phyloP scores from a whole-genome alignment of 1,284 basidiomycete genomes.

The Gomphus bonarii region DNA sequence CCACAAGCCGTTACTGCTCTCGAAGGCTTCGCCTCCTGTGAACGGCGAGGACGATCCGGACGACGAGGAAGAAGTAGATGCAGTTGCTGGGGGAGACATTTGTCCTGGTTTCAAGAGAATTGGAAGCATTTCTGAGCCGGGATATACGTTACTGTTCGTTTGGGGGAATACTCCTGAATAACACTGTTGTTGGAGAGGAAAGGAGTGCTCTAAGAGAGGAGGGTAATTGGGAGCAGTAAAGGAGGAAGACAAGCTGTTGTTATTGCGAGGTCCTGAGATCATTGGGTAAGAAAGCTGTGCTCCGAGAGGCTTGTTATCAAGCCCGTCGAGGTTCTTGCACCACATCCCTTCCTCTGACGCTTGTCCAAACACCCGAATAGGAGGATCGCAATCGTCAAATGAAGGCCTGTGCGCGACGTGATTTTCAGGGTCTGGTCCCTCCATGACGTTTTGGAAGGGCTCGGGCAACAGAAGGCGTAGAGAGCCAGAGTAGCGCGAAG shows the following conservation, averaged over 20 bases:
- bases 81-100: not conserved
- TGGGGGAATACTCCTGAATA: not conserved
- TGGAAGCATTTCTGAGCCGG: not conserved
- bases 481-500: not conserved
- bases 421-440: not conserved
- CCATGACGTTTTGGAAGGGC: not conserved
- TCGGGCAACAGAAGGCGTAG: not conserved
- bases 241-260: not conserved
- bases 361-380: not conserved
- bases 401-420: not conserved
- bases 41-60: slow-evolving; percentile 9
- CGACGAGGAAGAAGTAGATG: slow-evolving; percentile 4
- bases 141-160: not conserved
- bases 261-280: not conserved
- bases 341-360: not conserved
- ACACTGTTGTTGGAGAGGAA: not conserved
- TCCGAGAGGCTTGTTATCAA: not conserved
- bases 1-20: not conserved
- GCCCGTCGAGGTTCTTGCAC: not conserved
- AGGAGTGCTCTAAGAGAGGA: not conserved
- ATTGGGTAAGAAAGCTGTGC: not conserved
- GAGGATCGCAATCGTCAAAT: not conserved
- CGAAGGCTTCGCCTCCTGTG: not conserved
- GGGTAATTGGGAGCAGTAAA: not conserved
- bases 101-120: not conserved